Evolutionary conservation across 2,329 filamentous ascomycete genomes (phyloP).

Genomic region (Chaetomiaceae sp.): DNA sequence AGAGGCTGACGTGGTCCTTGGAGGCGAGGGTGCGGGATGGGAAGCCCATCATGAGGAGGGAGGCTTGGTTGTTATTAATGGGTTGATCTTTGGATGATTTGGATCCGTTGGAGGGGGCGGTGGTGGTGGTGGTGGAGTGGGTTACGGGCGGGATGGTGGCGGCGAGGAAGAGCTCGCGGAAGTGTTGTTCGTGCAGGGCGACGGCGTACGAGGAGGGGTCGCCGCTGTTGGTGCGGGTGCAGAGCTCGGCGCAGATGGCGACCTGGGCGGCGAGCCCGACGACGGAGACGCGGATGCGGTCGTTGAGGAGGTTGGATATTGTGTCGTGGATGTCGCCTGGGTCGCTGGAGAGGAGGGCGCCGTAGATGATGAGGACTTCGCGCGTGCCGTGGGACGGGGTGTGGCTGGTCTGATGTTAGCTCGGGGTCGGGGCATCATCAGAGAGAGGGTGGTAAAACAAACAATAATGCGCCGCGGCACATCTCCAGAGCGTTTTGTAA

Average conservation of each 20-base stretch:
- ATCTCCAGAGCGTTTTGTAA: slow-evolving; percentile 95
- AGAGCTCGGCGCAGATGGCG: slow-evolving; percentile 86
- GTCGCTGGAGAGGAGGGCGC: slow-evolving; percentile 83
- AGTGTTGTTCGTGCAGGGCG: slow-evolving; percentile 81
- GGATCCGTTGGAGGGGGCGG: not conserved
- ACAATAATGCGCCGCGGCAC: slow-evolving; percentile 87
- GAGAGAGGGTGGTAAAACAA: slow-evolving; percentile 29
- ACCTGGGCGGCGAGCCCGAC: slow-evolving; percentile 90
- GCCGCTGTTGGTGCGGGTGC: slow-evolving; percentile 78
- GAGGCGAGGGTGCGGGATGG: slow-evolving; percentile 77
- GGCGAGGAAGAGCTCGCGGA: slow-evolving; percentile 81
- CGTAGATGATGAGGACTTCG: slow-evolving; percentile 88
- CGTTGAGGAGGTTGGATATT: slow-evolving; percentile 69
- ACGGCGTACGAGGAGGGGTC: slow-evolving; percentile 74
- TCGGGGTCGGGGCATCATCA: too few species aligned
- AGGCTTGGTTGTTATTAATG: slow-evolving; percentile 45
- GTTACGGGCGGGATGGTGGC: slow-evolving; percentile 87
- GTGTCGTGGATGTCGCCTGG: slow-evolving; percentile 95
- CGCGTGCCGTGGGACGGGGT: slow-evolving; percentile 89
- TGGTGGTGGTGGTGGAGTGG: slow-evolving; percentile 43
- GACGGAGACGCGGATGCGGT: slow-evolving; percentile 82
- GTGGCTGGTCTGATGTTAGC: slow-evolving; percentile 50
- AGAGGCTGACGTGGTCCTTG: slow-evolving; percentile 64
- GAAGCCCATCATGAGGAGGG: slow-evolving; percentile 95
- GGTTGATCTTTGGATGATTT: slow-evolving; percentile 23